Base-by-base conservation (phyloP, 2,329 filamentous ascomycete genomes). In the Daldinia sp. region DNA sequence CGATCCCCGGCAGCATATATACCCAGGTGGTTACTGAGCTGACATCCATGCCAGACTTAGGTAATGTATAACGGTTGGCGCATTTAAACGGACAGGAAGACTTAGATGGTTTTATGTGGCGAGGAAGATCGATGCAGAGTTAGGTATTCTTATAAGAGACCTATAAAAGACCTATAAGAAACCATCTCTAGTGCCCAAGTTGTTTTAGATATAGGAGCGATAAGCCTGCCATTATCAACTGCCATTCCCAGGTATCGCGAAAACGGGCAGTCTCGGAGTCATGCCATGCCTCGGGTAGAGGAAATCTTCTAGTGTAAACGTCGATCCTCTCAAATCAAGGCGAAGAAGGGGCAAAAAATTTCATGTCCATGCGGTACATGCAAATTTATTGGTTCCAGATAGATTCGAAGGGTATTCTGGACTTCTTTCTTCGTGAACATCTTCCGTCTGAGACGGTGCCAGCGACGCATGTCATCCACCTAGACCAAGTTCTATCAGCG, bases 351-450 rank as follows among this genome's bases (percentile, higher is more conserved):
- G 46, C n/a, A 42, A 61, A 66, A 66, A 58, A 41, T 64, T 68
- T 75, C 70, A 70, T 39, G 44, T 63, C 63, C 44, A 30, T 61
- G 28, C 60, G 60, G 70, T 72, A 55, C 63, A 74, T 75, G 71
- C 71, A 70, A 54, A 60, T 65, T 65, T 65, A 71, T 75, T 71
- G 70, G 69, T 68, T 72, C 42, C 37, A 57, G 51, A 57, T 46
- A 35, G 26, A n/a, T 54, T 33, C 61, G 57, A 61, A 56, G 55
- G 61, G 42, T 62, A 60, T 67, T 72, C 64, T 72, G 59, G 69
- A 70, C 69, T 63, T 71, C 65, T 60, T 46, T 65, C 41, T 62
- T 63, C 37, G 46, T 48, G 63, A 71, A 66, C 48, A 51, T 69
- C 57, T 65, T 54, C 60, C 55, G 58, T 53, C 53, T 60, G 30